These are phyloP conservation scores for Ambrosia hybrid DNA, from an alignment of 140 eudicot genomes.

Conservation along the genomic window DNA sequence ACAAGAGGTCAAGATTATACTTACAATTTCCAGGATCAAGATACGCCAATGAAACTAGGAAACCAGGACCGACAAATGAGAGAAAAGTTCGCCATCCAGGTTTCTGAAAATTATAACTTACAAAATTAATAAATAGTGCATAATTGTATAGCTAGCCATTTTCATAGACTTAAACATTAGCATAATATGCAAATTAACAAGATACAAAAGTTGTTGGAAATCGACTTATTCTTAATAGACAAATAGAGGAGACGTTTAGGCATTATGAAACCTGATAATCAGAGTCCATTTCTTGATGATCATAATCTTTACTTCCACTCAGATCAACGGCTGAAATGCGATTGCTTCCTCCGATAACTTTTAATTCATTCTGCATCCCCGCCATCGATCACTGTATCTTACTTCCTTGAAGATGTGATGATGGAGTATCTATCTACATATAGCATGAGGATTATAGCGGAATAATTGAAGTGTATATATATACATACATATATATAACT, in stretches of 20 bases:
- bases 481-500: slow-evolving; percentile 5
- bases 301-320: slow-evolving; percentile 17
- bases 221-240: neutral
- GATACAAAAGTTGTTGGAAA: neutral
- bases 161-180: neutral
- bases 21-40: slow-evolving; percentile 96
- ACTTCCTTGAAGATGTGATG: neutral
- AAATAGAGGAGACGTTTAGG: too few relatives aligned
- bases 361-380: slow-evolving; percentile 25
- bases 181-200: neutral
- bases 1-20: slow-evolving; percentile 15
- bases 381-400: slow-evolving; percentile 19
- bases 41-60: slow-evolving; percentile 89
- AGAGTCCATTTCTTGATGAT: slow-evolving; percentile 30
- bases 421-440: slow-evolving; percentile 3
- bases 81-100: slow-evolving; percentile 77
- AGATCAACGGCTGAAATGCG: slow-evolving; percentile 32
- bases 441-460: slow-evolving; percentile 4
- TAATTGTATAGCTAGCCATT: slow-evolving; percentile 6
- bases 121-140: neutral
- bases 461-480: slow-evolving; percentile 1
- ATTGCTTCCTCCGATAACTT: slow-evolving; percentile 33
- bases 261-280: neutral
- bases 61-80: slow-evolving; percentile 89
- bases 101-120: slow-evolving; percentile 41